A percentile compares a stretch with the other conserved stretches of the same genome.
These are phyloP conservation scores for Tricholoma hemisulphureum DNA, from an alignment of 768 basidiomycete genomes.

Conservation along the genomic window DNA sequence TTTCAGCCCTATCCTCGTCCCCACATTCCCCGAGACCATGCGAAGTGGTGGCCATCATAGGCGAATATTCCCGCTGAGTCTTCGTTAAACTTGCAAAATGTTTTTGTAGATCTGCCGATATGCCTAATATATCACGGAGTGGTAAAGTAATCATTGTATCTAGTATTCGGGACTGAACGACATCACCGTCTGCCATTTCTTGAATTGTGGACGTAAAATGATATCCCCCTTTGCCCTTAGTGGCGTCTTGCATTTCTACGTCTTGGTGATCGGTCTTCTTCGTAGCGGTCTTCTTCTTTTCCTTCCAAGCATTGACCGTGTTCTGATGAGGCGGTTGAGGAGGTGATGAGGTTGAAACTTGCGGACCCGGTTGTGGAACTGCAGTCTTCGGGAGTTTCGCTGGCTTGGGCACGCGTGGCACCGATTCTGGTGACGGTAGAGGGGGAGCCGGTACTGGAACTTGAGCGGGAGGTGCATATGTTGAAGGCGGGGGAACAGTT, in stretches of 20 bases:
- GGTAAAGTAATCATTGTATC: conserved; percentile 2
- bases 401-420: too few species aligned
- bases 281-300: neutral
- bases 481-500: neutral
- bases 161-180: neutral
- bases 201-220: conserved; percentile 7
- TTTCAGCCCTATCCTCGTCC: neutral
- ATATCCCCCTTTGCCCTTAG: too few species aligned
- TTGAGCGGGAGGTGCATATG: too few species aligned
- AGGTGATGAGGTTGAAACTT: neutral
- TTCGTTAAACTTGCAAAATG: conserved; percentile 2
- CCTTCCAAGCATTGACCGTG: neutral
- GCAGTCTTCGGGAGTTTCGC: too few species aligned
- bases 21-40: neutral
- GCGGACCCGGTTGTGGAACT: neutral
- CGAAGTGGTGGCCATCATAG: neutral
- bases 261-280: too few species aligned
- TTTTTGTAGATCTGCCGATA: conserved; percentile 5
- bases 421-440: too few species aligned
- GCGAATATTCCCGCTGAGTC: neutral
- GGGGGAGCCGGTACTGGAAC: too few species aligned
- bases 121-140: neutral
- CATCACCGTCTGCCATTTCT: neutral
- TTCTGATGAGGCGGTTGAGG: neutral
- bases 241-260: too few species aligned